A percentile compares a stretch with the other conserved stretches of the same genome.
These are phyloP conservation scores for Pseudoturritis turrita DNA, from an alignment of 345 rosid species.

Conservation along the genomic window DNA sequence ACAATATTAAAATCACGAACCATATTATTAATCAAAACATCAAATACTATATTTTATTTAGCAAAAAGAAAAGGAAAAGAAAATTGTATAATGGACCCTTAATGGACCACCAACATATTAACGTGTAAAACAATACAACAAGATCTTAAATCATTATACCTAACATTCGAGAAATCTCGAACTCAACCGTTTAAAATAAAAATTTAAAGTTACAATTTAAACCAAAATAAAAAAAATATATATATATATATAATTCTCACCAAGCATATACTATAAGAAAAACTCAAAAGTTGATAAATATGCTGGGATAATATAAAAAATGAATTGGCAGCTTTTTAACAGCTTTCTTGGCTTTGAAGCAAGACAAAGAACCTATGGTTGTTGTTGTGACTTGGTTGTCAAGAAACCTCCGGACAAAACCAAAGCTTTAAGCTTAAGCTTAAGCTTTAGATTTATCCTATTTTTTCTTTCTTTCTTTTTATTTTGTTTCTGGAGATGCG, in stretches of 20 bases:
- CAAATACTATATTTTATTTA: slow-evolving; percentile 28
- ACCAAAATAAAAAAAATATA: not conserved
- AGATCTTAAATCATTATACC: slow-evolving; percentile 18
- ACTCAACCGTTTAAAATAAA: not conserved
- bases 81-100: not conserved
- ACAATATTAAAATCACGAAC: not conserved
- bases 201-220: not conserved
- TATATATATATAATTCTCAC: slow-evolving; percentile 27
- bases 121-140: slow-evolving; percentile 22
- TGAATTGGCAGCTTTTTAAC: slow-evolving; percentile 19
- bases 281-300: slow-evolving; percentile 16
- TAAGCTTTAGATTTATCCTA: slow-evolving; percentile 11
- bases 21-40: not conserved
- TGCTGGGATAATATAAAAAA: slow-evolving; percentile 22
- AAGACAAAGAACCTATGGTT: slow-evolving; percentile 12
- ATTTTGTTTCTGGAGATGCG: slow-evolving; percentile 12
- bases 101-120: slow-evolving; percentile 19
- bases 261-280: slow-evolving; percentile 24
- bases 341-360: slow-evolving; percentile 26
- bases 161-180: slow-evolving; percentile 16
- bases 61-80: not conserved
- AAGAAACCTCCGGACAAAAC: slow-evolving; percentile 8
- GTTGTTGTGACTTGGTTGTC: slow-evolving; percentile 15
- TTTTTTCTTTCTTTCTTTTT: not conserved
- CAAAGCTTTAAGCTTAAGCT: slow-evolving; percentile 14